Evolutionary conservation across 139 green algal species (phyloP), one percentile per base, ranked within the genome.

Genomic region (Monoraphidium neglectum): DNA sequence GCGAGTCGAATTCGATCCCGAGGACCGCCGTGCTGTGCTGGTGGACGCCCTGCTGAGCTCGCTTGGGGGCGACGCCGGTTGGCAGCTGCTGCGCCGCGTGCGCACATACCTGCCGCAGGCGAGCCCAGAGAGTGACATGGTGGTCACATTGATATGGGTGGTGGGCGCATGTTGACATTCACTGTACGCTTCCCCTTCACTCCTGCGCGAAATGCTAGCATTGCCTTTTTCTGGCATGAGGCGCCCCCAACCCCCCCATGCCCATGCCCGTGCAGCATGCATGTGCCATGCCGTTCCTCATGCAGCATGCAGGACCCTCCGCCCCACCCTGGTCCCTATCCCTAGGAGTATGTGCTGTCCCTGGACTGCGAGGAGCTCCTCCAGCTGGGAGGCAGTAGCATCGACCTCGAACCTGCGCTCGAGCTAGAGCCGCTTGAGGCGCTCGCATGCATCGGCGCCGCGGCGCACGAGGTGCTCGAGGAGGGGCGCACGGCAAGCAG

Each of bases 321-420:
- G 8, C 8, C 43, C 43, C 8, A 51, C 8, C 43, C 43, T 21
- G 12, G 8, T 12, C 8, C 43, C 8, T 4, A 8, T 36, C 16
- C 4, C 33, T 18, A 43, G 32, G 56, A 77, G 36, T 80, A 83
- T 26, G 32, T 77, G 0, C 23, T 90, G 15, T 26, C 62, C 2
- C 24, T 93, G 8, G 78, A 88, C 60, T 90, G 77, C 35, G 36
- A 64, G 18, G 38, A 67, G 43, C 76, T 94, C 33, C 40, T 60
- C 2, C 28, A 59, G 40, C 18, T 38, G 3, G 77, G 8, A 8
- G 43, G 37, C 6, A 60, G 73, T 15, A 80, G 77, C 37, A 35
- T 49, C 3, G 84, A 95, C 63, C 71, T 95, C n/a, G 68, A 46
- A 0, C 79, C 79, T 0, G 90, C 90, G 1, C 43, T 95, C 46